Conservation (phyloP, 495 filamentous ascomycete species). For the Clohesyomyces aquaticus region DNA sequence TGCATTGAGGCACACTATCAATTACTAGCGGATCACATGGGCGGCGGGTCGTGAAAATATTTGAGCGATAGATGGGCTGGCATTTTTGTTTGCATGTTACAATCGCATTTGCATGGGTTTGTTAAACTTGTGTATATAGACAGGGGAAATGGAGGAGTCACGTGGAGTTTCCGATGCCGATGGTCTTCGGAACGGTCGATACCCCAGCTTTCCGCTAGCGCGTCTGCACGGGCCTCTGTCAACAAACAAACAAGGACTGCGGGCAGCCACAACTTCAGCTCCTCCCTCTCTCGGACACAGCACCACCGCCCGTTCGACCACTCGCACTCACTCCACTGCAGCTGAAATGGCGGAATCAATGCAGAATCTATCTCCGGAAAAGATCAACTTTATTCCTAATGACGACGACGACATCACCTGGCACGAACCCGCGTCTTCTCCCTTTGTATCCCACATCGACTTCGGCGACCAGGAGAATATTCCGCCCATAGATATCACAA, state of each 20-base stretch:
- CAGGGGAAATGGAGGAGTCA: too few relatives aligned
- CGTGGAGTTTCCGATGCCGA: neutral
- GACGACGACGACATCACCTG: slow-evolving; percentile 39
- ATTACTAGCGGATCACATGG: slow-evolving; percentile 17
- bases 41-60: too few relatives aligned
- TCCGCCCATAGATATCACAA: slow-evolving; percentile 27
- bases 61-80: too few relatives aligned
- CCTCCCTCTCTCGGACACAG: slow-evolving; percentile 1
- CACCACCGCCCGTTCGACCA: neutral
- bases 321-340: neutral
- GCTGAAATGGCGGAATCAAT: slow-evolving; percentile 33
- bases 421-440: slow-evolving; percentile 47
- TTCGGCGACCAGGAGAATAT: slow-evolving; percentile 41
- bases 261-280: neutral
- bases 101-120: too few relatives aligned
- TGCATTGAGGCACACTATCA: slow-evolving; percentile 59
- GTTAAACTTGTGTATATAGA: too few relatives aligned
- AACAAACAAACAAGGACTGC: slow-evolving; percentile 11
- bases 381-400: slow-evolving; percentile 19
- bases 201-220: neutral
- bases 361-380: slow-evolving; percentile 21
- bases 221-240: slow-evolving; percentile 10
- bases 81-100: too few relatives aligned
- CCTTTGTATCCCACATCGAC: slow-evolving; percentile 45
- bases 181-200: neutral